Evolutionary conservation across 2,329 filamentous ascomycete genomes (phyloP).

Genomic region (Westerdykella aurantiaca): DNA sequence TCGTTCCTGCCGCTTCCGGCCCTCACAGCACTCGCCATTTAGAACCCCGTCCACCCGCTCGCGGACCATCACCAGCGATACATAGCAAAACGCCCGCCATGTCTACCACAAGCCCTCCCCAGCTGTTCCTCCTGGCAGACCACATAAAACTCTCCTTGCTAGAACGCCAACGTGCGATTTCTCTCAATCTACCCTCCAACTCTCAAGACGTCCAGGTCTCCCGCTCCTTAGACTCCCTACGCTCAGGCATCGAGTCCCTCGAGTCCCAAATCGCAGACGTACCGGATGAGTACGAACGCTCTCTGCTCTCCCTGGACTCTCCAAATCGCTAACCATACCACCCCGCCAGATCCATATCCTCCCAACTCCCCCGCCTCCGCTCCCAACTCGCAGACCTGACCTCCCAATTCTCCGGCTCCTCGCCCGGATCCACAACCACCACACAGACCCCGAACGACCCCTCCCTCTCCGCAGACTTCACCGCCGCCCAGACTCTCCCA

Average conservation of each 20-base stretch:
- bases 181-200: slow-evolving; percentile 69
- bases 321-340: background rate
- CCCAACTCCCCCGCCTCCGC: slow-evolving; percentile 63
- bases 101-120: slow-evolving; percentile 52
- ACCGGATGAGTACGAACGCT: slow-evolving; percentile 47
- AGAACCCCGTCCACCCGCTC: background rate
- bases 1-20: slow-evolving; percentile 6
- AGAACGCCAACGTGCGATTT: slow-evolving; percentile 81
- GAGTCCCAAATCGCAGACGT: slow-evolving; percentile 57
- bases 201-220: slow-evolving; percentile 85
- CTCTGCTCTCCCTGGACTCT: background rate
- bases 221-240: slow-evolving; percentile 78
- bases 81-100: slow-evolving; percentile 13
- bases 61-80: slow-evolving; percentile 4
- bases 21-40: slow-evolving; percentile 1
- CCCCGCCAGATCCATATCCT: slow-evolving; percentile 19
- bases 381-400: slow-evolving; percentile 71
- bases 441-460: slow-evolving; percentile 42
- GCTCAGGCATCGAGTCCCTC: slow-evolving; percentile 68
- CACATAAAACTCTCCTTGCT: slow-evolving; percentile 95
- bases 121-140: slow-evolving; percentile 89
- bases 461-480: slow-evolving; percentile 34
- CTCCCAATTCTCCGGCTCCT: slow-evolving; percentile 68
- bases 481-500: slow-evolving; percentile 22
- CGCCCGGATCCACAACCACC: slow-evolving; percentile 32